These are phyloP conservation scores for Pyrenophora teres DNA, from an alignment of 2,329 filamentous ascomycete species.

Conservation along the genomic window DNA sequence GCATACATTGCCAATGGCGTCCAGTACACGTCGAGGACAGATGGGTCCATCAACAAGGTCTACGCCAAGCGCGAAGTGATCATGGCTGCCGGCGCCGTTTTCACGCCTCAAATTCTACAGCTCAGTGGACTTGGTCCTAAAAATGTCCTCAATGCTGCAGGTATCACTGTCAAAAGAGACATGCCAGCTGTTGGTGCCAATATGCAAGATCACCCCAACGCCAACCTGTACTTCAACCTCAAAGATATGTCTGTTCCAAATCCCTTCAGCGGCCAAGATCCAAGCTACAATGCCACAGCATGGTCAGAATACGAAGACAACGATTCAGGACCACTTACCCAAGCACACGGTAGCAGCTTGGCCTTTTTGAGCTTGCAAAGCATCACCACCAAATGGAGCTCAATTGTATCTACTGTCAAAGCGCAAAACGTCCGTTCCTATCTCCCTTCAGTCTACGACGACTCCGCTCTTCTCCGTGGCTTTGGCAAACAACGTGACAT, in stretches of 20 bases:
- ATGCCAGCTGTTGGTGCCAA: conserved; percentile 40
- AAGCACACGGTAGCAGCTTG: conserved; percentile 31
- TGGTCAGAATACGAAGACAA: conserved; percentile 33
- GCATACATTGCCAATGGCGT: conserved; percentile 27
- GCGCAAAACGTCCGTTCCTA: conserved; percentile 22
- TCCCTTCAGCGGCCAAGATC: conserved; percentile 25
- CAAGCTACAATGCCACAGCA: conserved; percentile 31
- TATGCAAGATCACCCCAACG: conserved; percentile 40
- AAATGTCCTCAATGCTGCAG: conserved; percentile 26
- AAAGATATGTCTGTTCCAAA: conserved; percentile 28
- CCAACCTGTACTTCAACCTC: conserved; percentile 27
- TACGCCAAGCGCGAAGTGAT: conserved; percentile 58
- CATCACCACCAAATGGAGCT: conserved; percentile 21
- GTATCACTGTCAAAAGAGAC: conserved; percentile 32
- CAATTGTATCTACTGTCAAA: conserved; percentile 25
- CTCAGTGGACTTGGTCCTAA: conserved; percentile 39
- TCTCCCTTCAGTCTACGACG: conserved; percentile 25
- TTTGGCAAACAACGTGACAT: conserved; percentile 33
- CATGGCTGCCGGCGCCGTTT: conserved; percentile 61
- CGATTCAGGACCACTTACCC: conserved; percentile 35
- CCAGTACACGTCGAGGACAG: conserved; percentile 24
- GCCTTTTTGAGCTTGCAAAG: conserved; percentile 27
- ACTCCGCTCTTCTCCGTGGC: conserved; percentile 24
- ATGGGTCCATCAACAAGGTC: conserved; percentile 24
- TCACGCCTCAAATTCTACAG: conserved; percentile 60